Evolutionary conservation across 768 basidiomycete genomes (phyloP), one percentile per base, ranked within the genome.

Genomic region (Lyophyllum semitale): DNA sequence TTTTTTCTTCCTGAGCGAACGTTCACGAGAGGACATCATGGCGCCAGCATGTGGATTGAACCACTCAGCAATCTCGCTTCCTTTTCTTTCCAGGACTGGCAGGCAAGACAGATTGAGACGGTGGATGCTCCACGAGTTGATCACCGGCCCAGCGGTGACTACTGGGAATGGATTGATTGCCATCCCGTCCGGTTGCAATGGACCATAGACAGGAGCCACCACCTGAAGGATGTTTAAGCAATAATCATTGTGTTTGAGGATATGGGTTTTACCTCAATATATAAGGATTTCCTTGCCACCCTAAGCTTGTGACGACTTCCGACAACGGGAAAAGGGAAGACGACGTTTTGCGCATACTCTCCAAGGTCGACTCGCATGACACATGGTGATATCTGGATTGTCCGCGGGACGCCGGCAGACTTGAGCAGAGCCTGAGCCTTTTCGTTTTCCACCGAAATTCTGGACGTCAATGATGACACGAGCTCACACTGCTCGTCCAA

Each of bases 211-310:
- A 15, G 59, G 61, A 22, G 63, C 50, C 25, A 55, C 58, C 11
- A 67, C 59, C 65, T 66, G 20, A 12, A 47, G 33, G 15, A 13
- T n/a, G n/a, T 9, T 2, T 6, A 47, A n/a, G 6, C 4, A 48
- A 5, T 37, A 22, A 9, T 22, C 1, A 20, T 23, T 9, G 7
- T 13, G 17, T 29, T 20, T 13, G 3, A 7, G 38, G 27, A 35
- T 27, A 44, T 22, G 25, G 33, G 12, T 70, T 68, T 68, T 63
- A 75, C 72, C 64, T 78, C 75, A 6, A 85, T 66, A 53, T 81
- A 86, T 23, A 64, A 72, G 1, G 83, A 85, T 58, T 80, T 83
- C 35, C 84, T 73, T 8, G 84, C 84, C 30, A 85, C 59, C 4
- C 81, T 74, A 9, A 77, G 60, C 59, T 71, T 81, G 1, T 64